Evolutionary conservation across 148 eudicot genomes (phyloP).

Genomic region (Beta vulgaris): DNA sequence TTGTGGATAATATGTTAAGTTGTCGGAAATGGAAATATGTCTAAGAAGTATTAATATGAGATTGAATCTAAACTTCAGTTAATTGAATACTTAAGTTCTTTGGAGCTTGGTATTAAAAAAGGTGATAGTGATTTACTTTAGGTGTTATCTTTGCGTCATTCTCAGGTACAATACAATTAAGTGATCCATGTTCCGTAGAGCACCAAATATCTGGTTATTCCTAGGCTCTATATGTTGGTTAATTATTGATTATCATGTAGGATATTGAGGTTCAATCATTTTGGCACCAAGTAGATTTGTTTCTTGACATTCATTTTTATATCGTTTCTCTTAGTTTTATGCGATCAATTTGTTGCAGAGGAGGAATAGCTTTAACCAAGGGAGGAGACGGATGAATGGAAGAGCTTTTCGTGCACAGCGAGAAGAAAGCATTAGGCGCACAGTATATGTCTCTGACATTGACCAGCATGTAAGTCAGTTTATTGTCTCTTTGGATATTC

Average conservation of each 20-base stretch:
- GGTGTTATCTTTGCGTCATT: neutral
- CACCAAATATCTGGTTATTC: neutral
- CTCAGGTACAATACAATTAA: neutral
- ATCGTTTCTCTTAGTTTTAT: neutral
- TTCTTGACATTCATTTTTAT: neutral
- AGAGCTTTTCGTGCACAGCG: constrained; percentile 74
- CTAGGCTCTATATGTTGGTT: neutral
- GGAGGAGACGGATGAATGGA: constrained; percentile 66
- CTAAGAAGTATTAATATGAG: neutral
- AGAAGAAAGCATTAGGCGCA: constrained; percentile 86
- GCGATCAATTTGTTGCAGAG: constrained; percentile 38
- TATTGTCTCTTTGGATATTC: neutral
- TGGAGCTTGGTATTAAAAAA: neutral
- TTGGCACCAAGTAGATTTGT: neutral
- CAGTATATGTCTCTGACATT: constrained; percentile 90
- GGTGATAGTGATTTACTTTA: neutral
- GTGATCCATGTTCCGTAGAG: neutral
- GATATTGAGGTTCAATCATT: neutral
- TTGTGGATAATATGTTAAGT: neutral
- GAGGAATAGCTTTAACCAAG: constrained; percentile 51
- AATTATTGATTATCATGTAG: constrained; percentile 1
- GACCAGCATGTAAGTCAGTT: constrained; percentile 64
- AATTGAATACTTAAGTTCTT: neutral
- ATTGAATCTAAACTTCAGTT: neutral
- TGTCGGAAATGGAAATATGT: neutral